phyloP scores from a whole-genome alignment of 2,329 filamentous ascomycete genomes.

The Exophiala bonariae region DNA sequence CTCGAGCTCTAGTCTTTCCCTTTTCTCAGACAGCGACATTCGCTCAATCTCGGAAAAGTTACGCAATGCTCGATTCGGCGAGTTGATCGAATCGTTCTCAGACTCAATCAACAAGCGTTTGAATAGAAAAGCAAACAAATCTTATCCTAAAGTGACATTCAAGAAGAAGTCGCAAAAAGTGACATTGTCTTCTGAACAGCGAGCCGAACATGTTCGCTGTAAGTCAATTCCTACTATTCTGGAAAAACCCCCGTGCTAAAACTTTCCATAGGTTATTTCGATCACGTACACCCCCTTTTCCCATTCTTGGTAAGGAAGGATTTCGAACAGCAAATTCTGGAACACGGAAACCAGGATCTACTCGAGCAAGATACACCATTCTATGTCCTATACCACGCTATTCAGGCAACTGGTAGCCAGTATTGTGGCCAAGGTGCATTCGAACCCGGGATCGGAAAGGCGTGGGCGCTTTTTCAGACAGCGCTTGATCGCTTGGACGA shows the following conservation, averaged over 20 bases:
- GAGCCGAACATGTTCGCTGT: conserved; percentile 12
- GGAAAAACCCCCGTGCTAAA: background rate
- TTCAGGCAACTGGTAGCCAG: conserved; percentile 41
- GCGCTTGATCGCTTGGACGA: conserved; percentile 40
- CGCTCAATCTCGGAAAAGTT: conserved; percentile 30
- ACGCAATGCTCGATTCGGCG: conserved; percentile 28
- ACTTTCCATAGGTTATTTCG: conserved; percentile 38
- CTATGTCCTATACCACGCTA: conserved; percentile 40
- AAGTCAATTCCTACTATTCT: background rate
- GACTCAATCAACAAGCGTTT: conserved; percentile 24
- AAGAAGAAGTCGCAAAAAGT: conserved; percentile 18
- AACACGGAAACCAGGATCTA: conserved; percentile 55
- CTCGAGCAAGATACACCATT: conserved; percentile 59
- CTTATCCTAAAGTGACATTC: conserved; percentile 14
- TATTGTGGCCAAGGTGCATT: conserved; percentile 39
- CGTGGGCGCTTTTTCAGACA: conserved; percentile 43
- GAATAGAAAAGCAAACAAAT: conserved; percentile 11
- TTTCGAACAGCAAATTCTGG: conserved; percentile 44
- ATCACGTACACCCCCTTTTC: conserved; percentile 40
- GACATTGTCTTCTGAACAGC: conserved; percentile 17
- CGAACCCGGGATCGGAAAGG: conserved; percentile 39
- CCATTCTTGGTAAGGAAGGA: conserved; percentile 41
- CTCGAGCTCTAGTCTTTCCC: conserved; percentile 35
- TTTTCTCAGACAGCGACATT: conserved; percentile 38
- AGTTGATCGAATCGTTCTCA: conserved; percentile 28